Percentiles rank a stretch among this genome's conserved stretches.
Conservation (phyloP, 2,329 filamentous ascomycete species). For the Microdochium bolleyi region DNA sequence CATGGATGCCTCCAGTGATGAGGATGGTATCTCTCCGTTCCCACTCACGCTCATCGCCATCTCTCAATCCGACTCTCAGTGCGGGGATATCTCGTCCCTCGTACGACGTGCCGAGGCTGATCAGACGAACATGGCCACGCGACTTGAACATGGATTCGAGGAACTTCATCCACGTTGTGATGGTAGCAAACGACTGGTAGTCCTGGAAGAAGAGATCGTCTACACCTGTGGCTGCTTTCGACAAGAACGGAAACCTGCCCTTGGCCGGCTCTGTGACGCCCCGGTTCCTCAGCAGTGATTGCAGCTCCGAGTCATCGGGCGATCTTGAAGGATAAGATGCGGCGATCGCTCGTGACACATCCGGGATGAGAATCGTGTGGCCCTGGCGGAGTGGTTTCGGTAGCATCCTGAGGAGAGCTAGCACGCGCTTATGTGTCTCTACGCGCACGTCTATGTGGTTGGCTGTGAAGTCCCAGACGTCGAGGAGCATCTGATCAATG, state of each 20-base stretch:
- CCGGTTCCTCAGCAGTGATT: conserved; percentile 9
- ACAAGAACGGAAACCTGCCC: conserved; percentile 13
- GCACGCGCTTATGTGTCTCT: conserved; percentile 60
- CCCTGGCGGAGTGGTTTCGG: conserved; percentile 64
- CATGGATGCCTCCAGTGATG: conserved; percentile 80
- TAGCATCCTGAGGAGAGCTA: conserved; percentile 70
- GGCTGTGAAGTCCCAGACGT: conserved; percentile 80
- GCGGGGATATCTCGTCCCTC: conserved; percentile 83
- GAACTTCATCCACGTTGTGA: conserved; percentile 85
- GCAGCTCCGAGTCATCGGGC: conserved; percentile 12
- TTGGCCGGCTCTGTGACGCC: conserved; percentile 20
- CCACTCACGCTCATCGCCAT: conserved; percentile 18
- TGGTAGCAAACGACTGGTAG: conserved; percentile 79
- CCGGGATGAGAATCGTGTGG: conserved; percentile 69
- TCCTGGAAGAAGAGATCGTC: conserved; percentile 84
- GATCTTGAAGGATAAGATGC: conserved; percentile 58
- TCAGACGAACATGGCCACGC: conserved; percentile 64
- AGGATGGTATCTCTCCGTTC: conserved; percentile 67
- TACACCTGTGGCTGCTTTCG: conserved; percentile 21
- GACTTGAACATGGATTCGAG: conserved; percentile 73
- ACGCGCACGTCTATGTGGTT: conserved; percentile 82
- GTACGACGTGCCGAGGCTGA: conserved; percentile 74
- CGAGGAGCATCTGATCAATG: conserved; percentile 67
- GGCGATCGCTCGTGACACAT: conserved; percentile 70
- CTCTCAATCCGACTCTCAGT: conserved; percentile 60